Conservation (phyloP, 352 stramenopile genomes). For the Phytophthora quininea region DNA sequence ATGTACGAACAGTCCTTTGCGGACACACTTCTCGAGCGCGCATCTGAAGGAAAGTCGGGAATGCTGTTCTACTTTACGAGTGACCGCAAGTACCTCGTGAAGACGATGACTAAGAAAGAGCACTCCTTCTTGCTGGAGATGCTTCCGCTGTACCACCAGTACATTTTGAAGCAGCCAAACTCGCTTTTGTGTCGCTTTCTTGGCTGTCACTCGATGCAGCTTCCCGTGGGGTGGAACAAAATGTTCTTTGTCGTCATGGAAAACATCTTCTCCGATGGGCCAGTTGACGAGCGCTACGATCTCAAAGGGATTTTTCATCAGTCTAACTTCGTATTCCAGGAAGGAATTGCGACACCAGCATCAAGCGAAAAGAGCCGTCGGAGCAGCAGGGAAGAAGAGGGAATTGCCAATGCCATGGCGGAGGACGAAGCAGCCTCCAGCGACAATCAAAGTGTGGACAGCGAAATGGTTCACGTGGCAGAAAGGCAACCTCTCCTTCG, state of each 20-base stretch:
- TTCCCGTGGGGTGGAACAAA: constrained; percentile 89
- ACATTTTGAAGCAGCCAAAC: constrained; percentile 82
- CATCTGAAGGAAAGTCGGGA: constrained; percentile 84
- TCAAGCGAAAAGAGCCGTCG: constrained; percentile 42
- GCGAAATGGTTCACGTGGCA: constrained; percentile 41
- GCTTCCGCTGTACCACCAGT: constrained; percentile 85
- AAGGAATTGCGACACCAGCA: constrained; percentile 43
- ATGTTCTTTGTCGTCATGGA: constrained; percentile 93
- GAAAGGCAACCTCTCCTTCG: constrained; percentile 65
- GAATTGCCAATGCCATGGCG: constrained; percentile 14
- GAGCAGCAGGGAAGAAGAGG: constrained; percentile 38
- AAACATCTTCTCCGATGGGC: constrained; percentile 82
- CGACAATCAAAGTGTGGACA: constrained; percentile 35
- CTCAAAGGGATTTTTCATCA: constrained; percentile 86
- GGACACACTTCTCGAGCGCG: constrained; percentile 81
- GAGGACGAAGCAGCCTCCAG: constrained; percentile 38
- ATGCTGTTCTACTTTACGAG: constrained; percentile 92
- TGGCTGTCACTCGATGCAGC: constrained; percentile 88
- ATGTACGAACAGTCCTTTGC: constrained; percentile 87
- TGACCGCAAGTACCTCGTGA: constrained; percentile 86
- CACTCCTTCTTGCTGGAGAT: constrained; percentile 85
- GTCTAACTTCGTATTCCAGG: constrained; percentile 53
- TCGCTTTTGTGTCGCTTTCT: constrained; percentile 84
- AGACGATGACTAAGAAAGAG: constrained; percentile 91
- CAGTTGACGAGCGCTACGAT: constrained; percentile 83